A percentile compares a stretch with the other conserved stretches of the same genome.
phyloP scores from a whole-genome alignment of 2,329 filamentous ascomycete genomes.

The Cladosporium velox region DNA sequence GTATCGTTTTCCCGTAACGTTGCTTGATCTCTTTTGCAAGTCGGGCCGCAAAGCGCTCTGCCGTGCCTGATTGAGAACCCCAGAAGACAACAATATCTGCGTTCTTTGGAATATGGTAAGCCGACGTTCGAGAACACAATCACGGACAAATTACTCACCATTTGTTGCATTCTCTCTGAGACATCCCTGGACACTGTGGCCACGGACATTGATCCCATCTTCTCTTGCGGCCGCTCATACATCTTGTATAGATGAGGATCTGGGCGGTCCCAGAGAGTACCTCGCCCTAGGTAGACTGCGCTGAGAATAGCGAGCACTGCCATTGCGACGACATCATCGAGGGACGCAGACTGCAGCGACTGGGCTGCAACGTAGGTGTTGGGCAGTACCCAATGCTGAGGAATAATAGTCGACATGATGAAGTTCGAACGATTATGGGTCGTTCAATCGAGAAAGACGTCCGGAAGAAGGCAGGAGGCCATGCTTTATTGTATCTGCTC shows the following conservation, averaged over 20 bases:
- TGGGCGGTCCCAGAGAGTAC: constrained; percentile 48
- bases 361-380: neutral
- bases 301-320: constrained; percentile 23
- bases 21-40: constrained; percentile 44
- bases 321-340: constrained; percentile 25
- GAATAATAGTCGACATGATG: constrained; percentile 1
- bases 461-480: neutral
- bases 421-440: neutral
- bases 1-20: constrained; percentile 44
- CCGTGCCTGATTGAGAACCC: constrained; percentile 53
- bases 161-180: constrained; percentile 46
- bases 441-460: neutral
- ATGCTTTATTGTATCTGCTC: neutral
- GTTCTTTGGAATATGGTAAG: neutral
- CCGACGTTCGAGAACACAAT: neutral
- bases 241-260: constrained; percentile 53
- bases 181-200: constrained; percentile 46
- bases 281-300: constrained; percentile 21
- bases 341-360: neutral
- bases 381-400: neutral
- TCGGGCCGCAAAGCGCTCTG: constrained; percentile 46
- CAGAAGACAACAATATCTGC: constrained; percentile 47
- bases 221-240: constrained; percentile 53
- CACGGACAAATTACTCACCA: constrained; percentile 19
- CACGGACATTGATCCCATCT: constrained; percentile 29